phyloP scores from a whole-genome alignment of 495 filamentous ascomycete species.

The Amphirosellinia nigrospora region DNA sequence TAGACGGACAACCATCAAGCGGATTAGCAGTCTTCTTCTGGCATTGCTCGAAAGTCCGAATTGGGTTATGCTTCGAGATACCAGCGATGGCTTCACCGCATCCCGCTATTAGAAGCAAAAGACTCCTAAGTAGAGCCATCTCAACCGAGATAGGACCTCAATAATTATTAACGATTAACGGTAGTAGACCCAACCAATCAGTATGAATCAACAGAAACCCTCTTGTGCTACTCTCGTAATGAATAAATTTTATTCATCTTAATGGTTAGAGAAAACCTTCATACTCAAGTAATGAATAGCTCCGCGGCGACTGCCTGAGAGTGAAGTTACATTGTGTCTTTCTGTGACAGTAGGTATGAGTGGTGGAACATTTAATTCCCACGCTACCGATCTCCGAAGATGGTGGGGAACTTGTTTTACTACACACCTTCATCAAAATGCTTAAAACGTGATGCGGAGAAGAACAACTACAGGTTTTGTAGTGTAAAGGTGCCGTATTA shows the following conservation, averaged over 20 bases:
- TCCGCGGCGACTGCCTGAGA: neutral
- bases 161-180: neutral
- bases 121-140: slow-evolving; percentile 1
- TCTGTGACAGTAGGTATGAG: neutral
- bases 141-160: neutral
- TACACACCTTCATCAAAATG: neutral
- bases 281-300: neutral
- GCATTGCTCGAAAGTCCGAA: slow-evolving; percentile 32
- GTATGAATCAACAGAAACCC: neutral
- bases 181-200: neutral
- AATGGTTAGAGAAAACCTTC: neutral
- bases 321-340: neutral
- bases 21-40: slow-evolving; percentile 40
- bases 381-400: neutral
- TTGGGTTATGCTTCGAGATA: slow-evolving; percentile 27
- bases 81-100: neutral
- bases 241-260: neutral
- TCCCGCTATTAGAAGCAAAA: neutral
- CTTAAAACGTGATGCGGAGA: slow-evolving; percentile 10
- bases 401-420: slow-evolving; percentile 6
- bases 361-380: slow-evolving; percentile 18
- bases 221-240: neutral
- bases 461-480: neutral
- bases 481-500: neutral
- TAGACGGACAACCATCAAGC: slow-evolving; percentile 51